Base-by-base conservation (phyloP, 2,329 filamentous ascomycete species). In the Metarhizium guizhouense region DNA sequence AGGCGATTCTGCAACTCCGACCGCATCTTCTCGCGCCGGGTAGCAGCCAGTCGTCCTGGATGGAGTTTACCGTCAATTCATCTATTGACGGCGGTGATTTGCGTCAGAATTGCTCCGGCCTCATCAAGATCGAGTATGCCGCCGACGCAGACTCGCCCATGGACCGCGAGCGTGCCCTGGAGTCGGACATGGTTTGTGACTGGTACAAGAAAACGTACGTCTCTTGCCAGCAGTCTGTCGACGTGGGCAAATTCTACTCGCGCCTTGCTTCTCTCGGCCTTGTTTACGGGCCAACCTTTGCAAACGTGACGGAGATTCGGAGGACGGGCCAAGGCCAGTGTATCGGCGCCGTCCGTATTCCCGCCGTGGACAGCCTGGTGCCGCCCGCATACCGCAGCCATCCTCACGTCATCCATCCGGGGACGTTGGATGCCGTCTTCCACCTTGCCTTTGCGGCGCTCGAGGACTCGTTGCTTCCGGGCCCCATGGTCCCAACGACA, bases 391-490 rank as follows among this genome's bases (percentile, higher is more conserved):
- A 29, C 25, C 18, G 30, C 18, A 42, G 10, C 16, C 38, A 40
- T 16, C 51, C 36, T 14, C 40, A 45, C 16, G 1, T 52, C 29
- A 53, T 64, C 36, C 62, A 63, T 43, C 62, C 63, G 0, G 62
- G 60, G 8, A 59, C 64, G 7, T 56, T 66, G 3, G 63, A 66
- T 51, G 57, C 62, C 11, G 60, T 61, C 55, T 64, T 65, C 58
- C 63, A 65, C 4, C 30, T 49, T 18, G n/a, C 42, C 3, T n/a
- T 25, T 49, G 47, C 47, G 6, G 16, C 30, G 6, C 20, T 16
- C 13, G 20, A 16, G 10, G 25, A 49, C 14, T n/a, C 16, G 5
- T 10, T 20, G 25, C 14, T 49, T 29, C 13, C 16, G 6, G 25
- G 20, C 10, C 47, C 47, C 25, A 34, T 34, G 47, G 47, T 49